A percentile compares a stretch with the other conserved stretches of the same genome.
Evolutionary conservation across 2,329 filamentous ascomycete genomes (phyloP).

Genomic region (Chaetomiaceae sp.): DNA sequence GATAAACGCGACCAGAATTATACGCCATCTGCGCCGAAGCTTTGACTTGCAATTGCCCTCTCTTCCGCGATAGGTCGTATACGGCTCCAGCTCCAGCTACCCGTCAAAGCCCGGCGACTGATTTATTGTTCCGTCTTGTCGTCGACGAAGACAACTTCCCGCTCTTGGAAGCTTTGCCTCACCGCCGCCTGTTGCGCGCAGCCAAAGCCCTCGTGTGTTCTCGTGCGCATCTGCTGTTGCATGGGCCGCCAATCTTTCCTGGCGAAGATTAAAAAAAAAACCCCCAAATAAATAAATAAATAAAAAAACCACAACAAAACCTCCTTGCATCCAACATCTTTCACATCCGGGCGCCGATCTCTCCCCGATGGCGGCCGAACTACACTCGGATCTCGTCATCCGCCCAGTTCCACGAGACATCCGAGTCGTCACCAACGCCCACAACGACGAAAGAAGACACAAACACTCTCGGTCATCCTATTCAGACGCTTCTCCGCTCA

Average conservation of each 20-base stretch:
- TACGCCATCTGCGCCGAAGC: conserved; percentile 24
- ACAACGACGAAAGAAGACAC: conserved; percentile 40
- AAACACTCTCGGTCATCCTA: conserved; percentile 61
- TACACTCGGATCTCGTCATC: conserved; percentile 34
- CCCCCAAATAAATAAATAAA: too few relatives aligned
- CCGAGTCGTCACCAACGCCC: conserved; percentile 20
- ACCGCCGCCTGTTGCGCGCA: conserved; percentile 5
- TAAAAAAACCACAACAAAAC: too few relatives aligned
- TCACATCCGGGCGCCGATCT: conserved; percentile 2
- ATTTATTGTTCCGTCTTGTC: not conserved
- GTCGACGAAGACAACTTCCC: not conserved
- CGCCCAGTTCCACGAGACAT: conserved; percentile 33
- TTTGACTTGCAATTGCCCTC: conserved; percentile 12
- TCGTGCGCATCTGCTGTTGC: conserved; percentile 7
- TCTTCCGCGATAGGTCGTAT: conserved; percentile 14
- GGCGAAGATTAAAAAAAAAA: not conserved
- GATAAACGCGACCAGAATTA: conserved; percentile 27
- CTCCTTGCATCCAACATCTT: conserved; percentile 12
- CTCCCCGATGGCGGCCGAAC: conserved; percentile 33
- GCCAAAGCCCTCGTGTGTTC: not conserved
- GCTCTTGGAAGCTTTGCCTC: not conserved
- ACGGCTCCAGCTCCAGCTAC: conserved; percentile 18
- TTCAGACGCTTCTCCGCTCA: conserved; percentile 54
- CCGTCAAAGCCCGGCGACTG: conserved; percentile 23
- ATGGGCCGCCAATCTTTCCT: conserved; percentile 5